These are phyloP conservation scores for Acanthamoeba rhysodes DNA, from an alignment of 208 protist species.

Conservation along the genomic window DNA sequence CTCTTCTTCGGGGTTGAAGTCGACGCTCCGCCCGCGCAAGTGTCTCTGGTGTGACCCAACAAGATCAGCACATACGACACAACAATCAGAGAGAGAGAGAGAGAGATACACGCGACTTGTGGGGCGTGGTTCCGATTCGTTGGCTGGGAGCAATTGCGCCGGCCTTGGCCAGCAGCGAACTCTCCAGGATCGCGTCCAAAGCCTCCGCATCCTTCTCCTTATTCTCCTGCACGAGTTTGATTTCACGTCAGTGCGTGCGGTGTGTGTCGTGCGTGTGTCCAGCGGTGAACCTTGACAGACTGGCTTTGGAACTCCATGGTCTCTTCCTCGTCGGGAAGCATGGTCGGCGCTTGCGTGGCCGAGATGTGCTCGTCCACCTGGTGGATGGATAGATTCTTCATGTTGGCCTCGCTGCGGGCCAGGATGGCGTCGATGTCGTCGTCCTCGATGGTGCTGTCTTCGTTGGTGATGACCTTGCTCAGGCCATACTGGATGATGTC, in stretches of 20 bases:
- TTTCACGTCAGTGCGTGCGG: neutral
- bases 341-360: constrained; percentile 10
- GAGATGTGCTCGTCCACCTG: constrained; percentile 14
- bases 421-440: constrained; percentile 56
- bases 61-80: neutral
- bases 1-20: constrained; percentile 37
- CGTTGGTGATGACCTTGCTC: constrained; percentile 8
- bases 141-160: constrained; percentile 14
- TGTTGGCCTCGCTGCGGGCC: constrained; percentile 24
- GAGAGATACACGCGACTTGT: constrained; percentile 5
- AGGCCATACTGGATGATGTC: constrained; percentile 63
- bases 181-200: constrained; percentile 10
- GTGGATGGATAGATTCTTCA: constrained; percentile 40
- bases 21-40: constrained; percentile 11
- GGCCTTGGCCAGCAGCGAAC: constrained; percentile 26
- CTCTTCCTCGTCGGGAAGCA: constrained; percentile 11
- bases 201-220: constrained; percentile 30
- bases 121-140: neutral
- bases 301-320: neutral
- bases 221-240: neutral
- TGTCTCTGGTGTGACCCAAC: neutral
- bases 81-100: neutral
- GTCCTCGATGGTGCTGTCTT: constrained; percentile 2
- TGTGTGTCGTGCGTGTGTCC: neutral
- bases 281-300: neutral